Base-by-base conservation (phyloP, 2,329 filamentous ascomycete genomes). In the Cordyceps cicadae region DNA sequence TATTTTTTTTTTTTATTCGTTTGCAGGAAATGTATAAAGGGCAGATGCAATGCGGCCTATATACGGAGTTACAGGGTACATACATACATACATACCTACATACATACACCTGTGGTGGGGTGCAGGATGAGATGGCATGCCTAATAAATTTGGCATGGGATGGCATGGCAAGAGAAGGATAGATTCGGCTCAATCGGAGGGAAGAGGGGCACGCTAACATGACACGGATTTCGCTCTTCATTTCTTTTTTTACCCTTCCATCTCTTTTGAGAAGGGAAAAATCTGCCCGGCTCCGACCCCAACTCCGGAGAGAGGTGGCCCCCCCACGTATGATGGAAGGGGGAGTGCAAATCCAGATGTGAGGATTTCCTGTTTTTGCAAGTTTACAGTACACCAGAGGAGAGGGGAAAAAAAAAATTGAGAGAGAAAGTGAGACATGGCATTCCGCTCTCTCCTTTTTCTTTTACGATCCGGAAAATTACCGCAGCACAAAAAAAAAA, bases 121-220 rank as follows among this genome's bases (percentile, higher is more conserved):
- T 29, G 29, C 29, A 29, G 39, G 21, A 21, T 21, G n/a, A 6
- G 41, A 7, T 43, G n/a, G 41, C 5, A 29, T 17, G 7, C 15
- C 3, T n/a, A n/a, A n/a, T n/a, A n/a, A n/a, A n/a, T n/a, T n/a
- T n/a, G 43, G n/a, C 17, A 8, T 6, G 43, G 45, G 7, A 21
- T 21, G 56, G 26, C 15, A 58, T 50, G 55, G 55, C 43, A 50
- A 59, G 49, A 52, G 56, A 59, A 59, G 56, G 56, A 59, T 59
- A 59, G 56, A 59, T 59, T 59, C 56, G 56, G 56, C 56, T 59
- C 56, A 59, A 39, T 46, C 56, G 56, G 48, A 46, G 17, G 43
- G 43, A 11, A 5, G 41, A 43, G 41, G 41, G n/a, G 41, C 15
- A 2, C 17, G n/a, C 39, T 43, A 43, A 43, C 12, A 37, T 3